Evolutionary conservation across 2,329 filamentous ascomycete species (phyloP), one percentile per base, ranked within the genome.

Genomic region (Neonectria coccinea): DNA sequence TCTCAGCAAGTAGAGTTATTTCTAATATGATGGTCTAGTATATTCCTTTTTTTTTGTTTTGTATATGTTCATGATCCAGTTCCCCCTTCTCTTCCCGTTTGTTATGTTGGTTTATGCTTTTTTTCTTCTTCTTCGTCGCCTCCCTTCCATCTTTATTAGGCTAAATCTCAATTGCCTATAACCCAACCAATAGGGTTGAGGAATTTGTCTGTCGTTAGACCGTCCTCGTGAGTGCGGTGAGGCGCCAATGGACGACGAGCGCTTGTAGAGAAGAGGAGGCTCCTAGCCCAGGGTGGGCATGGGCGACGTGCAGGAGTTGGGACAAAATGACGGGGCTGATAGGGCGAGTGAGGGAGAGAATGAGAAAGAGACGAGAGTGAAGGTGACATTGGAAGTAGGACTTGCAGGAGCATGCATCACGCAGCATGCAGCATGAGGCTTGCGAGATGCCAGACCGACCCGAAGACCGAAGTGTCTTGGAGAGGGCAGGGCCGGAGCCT

Each of bases 221-320:
- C 60, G 33, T 71, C 65, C 66, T 67, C 67, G 59, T 63, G 68
- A 66, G 54, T 59, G 56, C 22, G 50, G 58, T 56, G 58, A 64
- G 61, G 33, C 48, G 42, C 72, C 72, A 74, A 74, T 74, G 27
- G 59, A 39, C 56, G 54, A 22, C 33, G 41, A 62, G 72, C 72
- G 72, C 72, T 74, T 74, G 63, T 74, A 74, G 53, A 58, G 58
- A 62, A 50, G 57, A 59, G 57, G 56, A 61, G 52, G 56, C 45
- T 56, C 29, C 39, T 45, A 56, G 18, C 42, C 39, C 58, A 20
- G 41, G 51, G 51, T 50, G 22, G 58, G 47, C n/a, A 36, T 36
- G 51, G 36, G 18, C 47, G 27, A 50, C 47, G 4, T 18, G 47
- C 47, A 50, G 27, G 4, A 50, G 25, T 50, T 33, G 47, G 47